phyloP scores from a whole-genome alignment of 768 basidiomycete species.

The Termitomyces sp. region DNA sequence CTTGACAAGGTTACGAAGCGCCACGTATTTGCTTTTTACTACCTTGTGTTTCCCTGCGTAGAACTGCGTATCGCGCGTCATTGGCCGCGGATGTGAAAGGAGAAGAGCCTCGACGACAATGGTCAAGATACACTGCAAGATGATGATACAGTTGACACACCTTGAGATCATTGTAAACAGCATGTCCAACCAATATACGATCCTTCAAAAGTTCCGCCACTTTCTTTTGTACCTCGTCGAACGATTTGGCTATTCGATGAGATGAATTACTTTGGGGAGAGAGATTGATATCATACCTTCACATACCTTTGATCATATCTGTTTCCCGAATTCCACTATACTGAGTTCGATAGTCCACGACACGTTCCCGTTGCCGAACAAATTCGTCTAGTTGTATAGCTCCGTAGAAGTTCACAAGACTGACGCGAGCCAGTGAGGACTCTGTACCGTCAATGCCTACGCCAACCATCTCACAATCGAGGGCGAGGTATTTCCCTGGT shows the following conservation, averaged over 20 bases:
- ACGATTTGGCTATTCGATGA: conserved; percentile 58
- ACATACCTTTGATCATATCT: conserved; percentile 69
- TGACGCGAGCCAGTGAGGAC: conserved; percentile 85
- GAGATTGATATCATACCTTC: not conserved
- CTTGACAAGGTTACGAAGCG: conserved; percentile 75
- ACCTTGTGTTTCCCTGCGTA: conserved; percentile 59
- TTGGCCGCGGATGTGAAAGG: conserved; percentile 63
- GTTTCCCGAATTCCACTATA: conserved; percentile 78
- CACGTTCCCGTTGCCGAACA: conserved; percentile 80
- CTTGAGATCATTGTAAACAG: conserved; percentile 87
- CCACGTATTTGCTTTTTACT: conserved; percentile 60
- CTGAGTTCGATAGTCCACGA: conserved; percentile 91
- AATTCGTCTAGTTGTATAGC: conserved; percentile 78
- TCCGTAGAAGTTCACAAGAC: conserved; percentile 87
- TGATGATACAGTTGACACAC: conserved; percentile 32
- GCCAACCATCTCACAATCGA: conserved; percentile 99
- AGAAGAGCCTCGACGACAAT: conserved; percentile 49
- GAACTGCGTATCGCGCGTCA: conserved; percentile 68
- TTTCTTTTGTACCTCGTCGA: conserved; percentile 73
- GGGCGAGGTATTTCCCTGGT: conserved; percentile 71
- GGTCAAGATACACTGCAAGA: conserved; percentile 3
- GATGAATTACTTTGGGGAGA: not conserved
- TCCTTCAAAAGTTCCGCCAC: conserved; percentile 78
- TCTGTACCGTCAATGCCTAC: conserved; percentile 82
- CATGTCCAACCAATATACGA: conserved; percentile 85